Conservation (phyloP, 2,329 filamentous ascomycete species). For the Neonectria hederae region DNA sequence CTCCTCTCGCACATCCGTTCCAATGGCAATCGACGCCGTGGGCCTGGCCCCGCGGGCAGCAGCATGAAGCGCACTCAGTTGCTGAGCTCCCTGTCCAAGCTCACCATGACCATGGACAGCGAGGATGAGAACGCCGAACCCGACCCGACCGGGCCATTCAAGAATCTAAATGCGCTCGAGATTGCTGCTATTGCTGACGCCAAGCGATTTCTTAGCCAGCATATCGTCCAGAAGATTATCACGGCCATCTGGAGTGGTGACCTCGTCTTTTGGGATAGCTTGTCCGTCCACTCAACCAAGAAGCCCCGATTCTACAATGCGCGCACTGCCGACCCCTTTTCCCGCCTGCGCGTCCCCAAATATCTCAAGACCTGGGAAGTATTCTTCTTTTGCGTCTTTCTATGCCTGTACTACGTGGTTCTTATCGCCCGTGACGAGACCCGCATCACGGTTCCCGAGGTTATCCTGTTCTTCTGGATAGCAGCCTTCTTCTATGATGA, state of each 20-base stretch:
- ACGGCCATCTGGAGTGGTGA: slow-evolving; percentile 87
- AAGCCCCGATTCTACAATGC: slow-evolving; percentile 79
- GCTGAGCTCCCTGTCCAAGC: slow-evolving; percentile 63
- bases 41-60: slow-evolving; percentile 48
- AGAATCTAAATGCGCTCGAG: slow-evolving; percentile 84
- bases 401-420: slow-evolving; percentile 87
- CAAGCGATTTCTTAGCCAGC: slow-evolving; percentile 85
- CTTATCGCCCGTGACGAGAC: slow-evolving; percentile 76
- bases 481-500: slow-evolving; percentile 89
- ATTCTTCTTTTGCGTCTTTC: slow-evolving; percentile 79
- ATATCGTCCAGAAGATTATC: slow-evolving; percentile 83
- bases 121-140: slow-evolving; percentile 57
- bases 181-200: slow-evolving; percentile 84
- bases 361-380: slow-evolving; percentile 89
- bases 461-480: slow-evolving; percentile 85
- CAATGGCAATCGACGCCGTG: slow-evolving; percentile 32
- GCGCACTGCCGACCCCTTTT: slow-evolving; percentile 75
- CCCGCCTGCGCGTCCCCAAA: slow-evolving; percentile 78
- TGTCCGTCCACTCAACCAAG: slow-evolving; percentile 79
- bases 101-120: slow-evolving; percentile 54
- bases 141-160: slow-evolving; percentile 76
- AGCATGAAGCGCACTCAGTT: slow-evolving; percentile 58
- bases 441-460: slow-evolving; percentile 73
- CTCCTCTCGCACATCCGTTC: slow-evolving; percentile 52
- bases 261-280: slow-evolving; percentile 85